A percentile compares a stretch with the other conserved stretches of the same genome.
phyloP scores from a whole-genome alignment of 2,329 filamentous ascomycete species.

The Tolypocladium guangdongense region DNA sequence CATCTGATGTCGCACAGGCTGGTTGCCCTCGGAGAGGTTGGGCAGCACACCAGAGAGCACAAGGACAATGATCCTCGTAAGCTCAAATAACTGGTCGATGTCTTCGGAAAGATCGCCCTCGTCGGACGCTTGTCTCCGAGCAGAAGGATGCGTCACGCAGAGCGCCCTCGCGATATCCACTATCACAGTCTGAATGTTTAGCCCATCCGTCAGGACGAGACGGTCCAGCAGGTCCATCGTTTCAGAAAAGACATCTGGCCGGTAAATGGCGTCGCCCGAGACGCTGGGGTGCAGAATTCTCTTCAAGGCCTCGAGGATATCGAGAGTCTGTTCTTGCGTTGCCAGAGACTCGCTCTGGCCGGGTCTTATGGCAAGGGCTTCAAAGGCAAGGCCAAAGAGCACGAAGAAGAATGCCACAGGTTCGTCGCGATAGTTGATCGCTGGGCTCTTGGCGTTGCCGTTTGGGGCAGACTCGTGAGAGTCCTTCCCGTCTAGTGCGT shows the following conservation, averaged over 20 bases:
- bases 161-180: constrained; percentile 87
- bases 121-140: constrained; percentile 43
- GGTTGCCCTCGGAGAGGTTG: constrained; percentile 59
- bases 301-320: constrained; percentile 82
- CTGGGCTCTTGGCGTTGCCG: constrained; percentile 50
- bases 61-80: constrained; percentile 91
- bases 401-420: constrained; percentile 99
- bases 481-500: constrained; percentile 82
- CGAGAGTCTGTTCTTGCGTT: constrained; percentile 68
- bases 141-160: constrained; percentile 84
- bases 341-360: constrained; percentile 40
- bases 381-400: constrained; percentile 90
- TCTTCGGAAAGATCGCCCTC: constrained; percentile 85
- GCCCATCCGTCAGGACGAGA: constrained; percentile 79
- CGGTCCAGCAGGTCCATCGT: constrained; percentile 94
- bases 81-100: constrained; percentile 93
- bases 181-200: constrained; percentile 83
- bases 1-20: constrained; percentile 61
- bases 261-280: constrained; percentile 91
- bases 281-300: constrained; percentile 93
- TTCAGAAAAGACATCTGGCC: constrained; percentile 90
- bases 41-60: constrained; percentile 82
- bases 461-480: constrained; percentile 35
- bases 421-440: constrained; percentile 97
- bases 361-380: constrained; percentile 78